Evolutionary conservation across 2,329 filamentous ascomycete genomes (phyloP).

Genomic region (Cladosporium sphaerospermum): DNA sequence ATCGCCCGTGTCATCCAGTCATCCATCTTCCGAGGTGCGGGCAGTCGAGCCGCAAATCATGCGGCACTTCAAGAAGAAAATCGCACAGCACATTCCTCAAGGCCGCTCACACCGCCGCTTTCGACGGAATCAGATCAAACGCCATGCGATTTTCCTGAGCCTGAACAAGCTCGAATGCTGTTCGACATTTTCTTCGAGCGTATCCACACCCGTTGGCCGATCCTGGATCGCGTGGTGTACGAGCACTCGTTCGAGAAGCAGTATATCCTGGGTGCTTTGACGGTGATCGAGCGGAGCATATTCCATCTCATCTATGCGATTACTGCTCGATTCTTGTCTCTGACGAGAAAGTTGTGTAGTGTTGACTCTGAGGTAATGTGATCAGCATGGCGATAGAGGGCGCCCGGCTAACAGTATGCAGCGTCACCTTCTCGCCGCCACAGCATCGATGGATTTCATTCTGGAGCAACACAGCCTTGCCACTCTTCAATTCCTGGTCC

Average conservation of each 20-base stretch:
- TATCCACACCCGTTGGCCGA: slow-evolving; percentile 10
- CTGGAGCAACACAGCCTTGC: slow-evolving; percentile 27
- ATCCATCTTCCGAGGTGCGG: slow-evolving; percentile 4
- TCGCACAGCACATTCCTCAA: not conserved
- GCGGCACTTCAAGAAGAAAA: not conserved
- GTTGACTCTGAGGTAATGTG: slow-evolving; percentile 2
- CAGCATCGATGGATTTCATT: slow-evolving; percentile 28
- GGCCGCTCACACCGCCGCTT: not conserved
- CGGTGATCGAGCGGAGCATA: slow-evolving; percentile 5
- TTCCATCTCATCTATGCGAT: slow-evolving; percentile 30
- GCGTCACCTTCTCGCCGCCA: slow-evolving; percentile 28
- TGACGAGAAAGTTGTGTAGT: slow-evolving; percentile 2
- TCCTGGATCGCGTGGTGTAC: slow-evolving; percentile 8
- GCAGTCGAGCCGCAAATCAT: not conserved
- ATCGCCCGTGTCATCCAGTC: slow-evolving; percentile 8
- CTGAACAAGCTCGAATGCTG: slow-evolving; percentile 2
- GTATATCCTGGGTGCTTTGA: not conserved
- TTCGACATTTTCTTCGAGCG: slow-evolving; percentile 10
- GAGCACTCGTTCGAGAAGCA: slow-evolving; percentile 7
- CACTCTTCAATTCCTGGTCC: slow-evolving; percentile 29
- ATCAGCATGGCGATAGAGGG: not conserved
- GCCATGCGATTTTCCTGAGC: not conserved
- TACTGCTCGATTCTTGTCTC: slow-evolving; percentile 24
- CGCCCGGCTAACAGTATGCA: slow-evolving; percentile 16
- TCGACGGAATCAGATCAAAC: not conserved